Evolutionary conservation across 306 rosid genomes (phyloP).

Genomic region (Sicyos edulis): DNA sequence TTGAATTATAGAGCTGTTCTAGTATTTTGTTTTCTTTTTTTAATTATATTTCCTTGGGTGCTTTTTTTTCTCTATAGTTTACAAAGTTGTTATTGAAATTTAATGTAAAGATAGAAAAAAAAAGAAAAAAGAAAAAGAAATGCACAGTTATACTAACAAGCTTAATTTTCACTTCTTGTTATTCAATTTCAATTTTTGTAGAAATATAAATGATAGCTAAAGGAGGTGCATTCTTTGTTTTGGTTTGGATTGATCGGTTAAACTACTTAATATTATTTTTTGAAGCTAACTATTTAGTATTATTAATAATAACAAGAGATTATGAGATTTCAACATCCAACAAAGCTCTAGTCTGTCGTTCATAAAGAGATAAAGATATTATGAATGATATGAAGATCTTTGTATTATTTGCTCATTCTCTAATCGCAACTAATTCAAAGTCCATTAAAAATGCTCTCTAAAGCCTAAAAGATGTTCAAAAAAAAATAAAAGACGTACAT

Average conservation of each 20-base stretch:
- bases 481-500: no score
- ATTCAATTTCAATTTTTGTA: background rate
- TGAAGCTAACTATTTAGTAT: no score
- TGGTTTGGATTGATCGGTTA: background rate
- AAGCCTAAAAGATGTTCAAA: no score
- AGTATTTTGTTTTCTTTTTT: background rate
- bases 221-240: background rate
- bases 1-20: slow-evolving; percentile 14
- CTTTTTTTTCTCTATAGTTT: background rate
- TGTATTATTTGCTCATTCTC: no score
- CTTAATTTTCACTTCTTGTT: background rate
- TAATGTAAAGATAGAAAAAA: background rate
- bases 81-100: background rate
- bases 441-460: no score
- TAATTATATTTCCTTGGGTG: background rate
- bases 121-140: no score
- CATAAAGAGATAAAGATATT: no score
- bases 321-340: no score
- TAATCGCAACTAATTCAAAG: no score
- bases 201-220: background rate
- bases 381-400: no score
- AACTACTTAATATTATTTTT: background rate
- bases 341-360: no score
- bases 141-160: background rate
- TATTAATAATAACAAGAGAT: no score